Conservation (phyloP, 176 grass and related monocot genomes). For the Eragrostis nindensis region DNA sequence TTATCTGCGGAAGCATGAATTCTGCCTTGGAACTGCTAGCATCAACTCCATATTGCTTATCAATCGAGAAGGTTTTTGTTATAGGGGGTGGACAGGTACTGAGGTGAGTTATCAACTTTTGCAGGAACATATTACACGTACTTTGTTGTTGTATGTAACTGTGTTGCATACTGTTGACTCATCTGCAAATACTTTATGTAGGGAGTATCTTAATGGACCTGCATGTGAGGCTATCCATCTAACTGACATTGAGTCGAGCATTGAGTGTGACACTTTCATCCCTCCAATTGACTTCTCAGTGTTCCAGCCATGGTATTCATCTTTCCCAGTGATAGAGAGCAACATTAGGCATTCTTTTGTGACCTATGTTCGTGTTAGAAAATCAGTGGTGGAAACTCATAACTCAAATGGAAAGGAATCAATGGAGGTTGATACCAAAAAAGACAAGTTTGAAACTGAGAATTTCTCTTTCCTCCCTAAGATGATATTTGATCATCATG, state of each 20-base stretch:
- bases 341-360: slow-evolving; percentile 78
- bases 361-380: slow-evolving; percentile 67
- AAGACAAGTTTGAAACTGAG: slow-evolving; percentile 69
- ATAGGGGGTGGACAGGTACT: slow-evolving; percentile 82
- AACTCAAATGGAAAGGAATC: slow-evolving; percentile 45
- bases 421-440: slow-evolving; percentile 33
- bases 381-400: slow-evolving; percentile 43
- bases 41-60: slow-evolving; percentile 73
- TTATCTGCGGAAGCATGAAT: slow-evolving; percentile 75
- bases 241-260: slow-evolving; percentile 65
- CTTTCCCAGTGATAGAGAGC: slow-evolving; percentile 70
- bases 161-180: slow-evolving; percentile 1
- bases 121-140: not conserved
- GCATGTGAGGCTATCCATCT: slow-evolving; percentile 84
- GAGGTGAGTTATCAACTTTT: slow-evolving; percentile 52
- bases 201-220: slow-evolving; percentile 71
- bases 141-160: slow-evolving; percentile 4
- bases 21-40: slow-evolving; percentile 74
- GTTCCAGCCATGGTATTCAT: slow-evolving; percentile 89
- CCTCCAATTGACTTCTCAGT: slow-evolving; percentile 63
- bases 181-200: slow-evolving; percentile 38
- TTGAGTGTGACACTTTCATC: slow-evolving; percentile 78
- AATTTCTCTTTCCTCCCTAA: slow-evolving; percentile 81
- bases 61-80: slow-evolving; percentile 80
- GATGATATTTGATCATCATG: slow-evolving; percentile 70